Percentiles rank a stretch among this genome's conserved stretches.
Evolutionary conservation across 768 basidiomycete genomes (phyloP).

Genomic region (Tricholoma flavovirens): DNA sequence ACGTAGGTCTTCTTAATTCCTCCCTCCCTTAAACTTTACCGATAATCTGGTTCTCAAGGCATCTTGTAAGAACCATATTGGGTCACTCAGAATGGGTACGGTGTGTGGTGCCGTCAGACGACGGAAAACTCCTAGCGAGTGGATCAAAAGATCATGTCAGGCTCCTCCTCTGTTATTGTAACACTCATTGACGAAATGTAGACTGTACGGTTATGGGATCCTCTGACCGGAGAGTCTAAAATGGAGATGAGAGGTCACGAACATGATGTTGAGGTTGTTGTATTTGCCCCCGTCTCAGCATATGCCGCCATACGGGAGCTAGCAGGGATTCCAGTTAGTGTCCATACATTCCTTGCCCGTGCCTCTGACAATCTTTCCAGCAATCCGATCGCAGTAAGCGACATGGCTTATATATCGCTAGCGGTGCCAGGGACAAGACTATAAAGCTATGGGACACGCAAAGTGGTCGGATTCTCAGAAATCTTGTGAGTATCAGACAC

Average conservation of each 20-base stretch:
- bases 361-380: conserved; percentile 21
- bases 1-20: conserved; percentile 47
- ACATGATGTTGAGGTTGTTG: conserved; percentile 76
- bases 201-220: conserved; percentile 78
- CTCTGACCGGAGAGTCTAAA: conserved; percentile 68
- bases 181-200: conserved; percentile 26
- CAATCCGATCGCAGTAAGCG: conserved; percentile 47
- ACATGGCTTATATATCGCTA: conserved; percentile 60
- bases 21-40: conserved; percentile 3
- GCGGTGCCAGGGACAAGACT: conserved; percentile 86
- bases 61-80: conserved; percentile 67
- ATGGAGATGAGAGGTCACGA: conserved; percentile 84
- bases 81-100: conserved; percentile 89
- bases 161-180: conserved; percentile 2
- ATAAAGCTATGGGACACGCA: conserved; percentile 89
- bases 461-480: conserved; percentile 75
- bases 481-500: conserved; percentile 47
- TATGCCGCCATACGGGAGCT: conserved; percentile 76
- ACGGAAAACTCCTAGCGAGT: conserved; percentile 71
- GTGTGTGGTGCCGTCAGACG: conserved; percentile 54
- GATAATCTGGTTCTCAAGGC: conserved; percentile 33
- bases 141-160: conserved; percentile 85
- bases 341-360: neutral
- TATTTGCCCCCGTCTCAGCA: conserved; percentile 73
- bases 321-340: conserved; percentile 59